A percentile compares a stretch with the other conserved stretches of the same genome.
Evolutionary conservation across 495 filamentous ascomycete genomes (phyloP).

Genomic region (Xeromyces bisporus): DNA sequence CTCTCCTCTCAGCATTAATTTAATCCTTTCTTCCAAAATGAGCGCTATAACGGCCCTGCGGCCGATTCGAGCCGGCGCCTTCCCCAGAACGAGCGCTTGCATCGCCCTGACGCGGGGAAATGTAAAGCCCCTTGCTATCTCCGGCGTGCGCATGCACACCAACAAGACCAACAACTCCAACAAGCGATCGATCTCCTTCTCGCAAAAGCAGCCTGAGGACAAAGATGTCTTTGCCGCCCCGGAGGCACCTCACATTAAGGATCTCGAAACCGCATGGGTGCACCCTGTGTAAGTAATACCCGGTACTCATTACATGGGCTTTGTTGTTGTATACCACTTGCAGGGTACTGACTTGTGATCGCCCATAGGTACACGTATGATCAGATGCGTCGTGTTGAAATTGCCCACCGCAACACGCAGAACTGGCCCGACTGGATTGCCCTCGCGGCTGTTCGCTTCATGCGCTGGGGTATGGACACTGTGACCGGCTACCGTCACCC

Average conservation of each 20-base stretch:
- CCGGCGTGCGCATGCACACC: neutral
- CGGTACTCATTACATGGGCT: no score
- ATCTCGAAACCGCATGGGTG: constrained; percentile 20
- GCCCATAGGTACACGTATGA: constrained; percentile 37
- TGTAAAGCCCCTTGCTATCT: neutral
- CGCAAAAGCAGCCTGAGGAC: constrained; percentile 13
- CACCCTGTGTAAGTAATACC: constrained; percentile 26
- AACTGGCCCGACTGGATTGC: constrained; percentile 54
- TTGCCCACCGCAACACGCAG: constrained; percentile 51
- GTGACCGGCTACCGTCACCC: constrained; percentile 59
- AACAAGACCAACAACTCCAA: neutral
- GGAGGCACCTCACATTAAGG: constrained; percentile 17
- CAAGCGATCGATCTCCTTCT: constrained; percentile 24
- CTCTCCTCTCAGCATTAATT: no score
- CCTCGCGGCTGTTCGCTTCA: constrained; percentile 39
- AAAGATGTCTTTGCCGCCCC: constrained; percentile 27
- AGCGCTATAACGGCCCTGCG: constrained; percentile 14
- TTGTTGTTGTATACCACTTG: neutral
- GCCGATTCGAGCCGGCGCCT: constrained; percentile 17
- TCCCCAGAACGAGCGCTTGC: constrained; percentile 13
- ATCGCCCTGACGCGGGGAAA: constrained; percentile 4
- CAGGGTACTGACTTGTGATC: constrained; percentile 2
- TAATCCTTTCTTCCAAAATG: no score
- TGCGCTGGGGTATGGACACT: constrained; percentile 51
- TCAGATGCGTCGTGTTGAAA: constrained; percentile 43